Base-by-base conservation (phyloP, 345 rosid species). In the Lepidium aucheri region DNA sequence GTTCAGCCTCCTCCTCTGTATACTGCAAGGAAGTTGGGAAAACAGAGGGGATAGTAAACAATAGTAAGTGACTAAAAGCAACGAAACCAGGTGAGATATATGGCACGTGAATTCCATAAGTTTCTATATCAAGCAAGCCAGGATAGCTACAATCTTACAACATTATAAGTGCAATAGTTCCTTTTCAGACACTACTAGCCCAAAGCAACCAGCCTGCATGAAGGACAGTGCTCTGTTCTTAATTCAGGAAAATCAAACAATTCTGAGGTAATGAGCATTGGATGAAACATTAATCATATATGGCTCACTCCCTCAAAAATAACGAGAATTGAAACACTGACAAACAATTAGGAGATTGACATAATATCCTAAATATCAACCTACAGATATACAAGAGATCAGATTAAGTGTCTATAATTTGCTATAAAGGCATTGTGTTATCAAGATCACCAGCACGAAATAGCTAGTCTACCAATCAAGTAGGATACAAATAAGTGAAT, bases 1-100 rank as follows among this genome's bases (percentile, higher is more conserved):
- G 73, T 66, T 88, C 97, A 76, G 86, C 82, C 83, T 94, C 99
- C 74, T 94, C 99, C 57, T 94, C 99, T 24, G 95, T 84, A 74
- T 81, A 74, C 99, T 93, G 90, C 76, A 79, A 68, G 54, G 61
- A 26, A 40, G 60, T 53, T 54, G 51, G 67, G 43, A 8, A 50
- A 39, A 57, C 34, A 59, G 22, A 38, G 33, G 60, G 55, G 22
- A 58, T 41, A 44, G 68, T 67, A 73, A 73, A 73, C 52, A 26
- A 66, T 4, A 66, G 50, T 15, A 57, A 33, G 24, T 17, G 10
- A 52, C 28, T 34, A 34, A 52, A 26, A 30, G 57, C 42, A 66
- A 51, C 22, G n/a, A 66, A 59, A 28, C 68, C 20, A 65, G 9
- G 43, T 5, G 6, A 42, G 41, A 65, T 33, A 64, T 18, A 14